Conservation (phyloP, 2,329 filamentous ascomycete species). For the Fusarium sp. region DNA sequence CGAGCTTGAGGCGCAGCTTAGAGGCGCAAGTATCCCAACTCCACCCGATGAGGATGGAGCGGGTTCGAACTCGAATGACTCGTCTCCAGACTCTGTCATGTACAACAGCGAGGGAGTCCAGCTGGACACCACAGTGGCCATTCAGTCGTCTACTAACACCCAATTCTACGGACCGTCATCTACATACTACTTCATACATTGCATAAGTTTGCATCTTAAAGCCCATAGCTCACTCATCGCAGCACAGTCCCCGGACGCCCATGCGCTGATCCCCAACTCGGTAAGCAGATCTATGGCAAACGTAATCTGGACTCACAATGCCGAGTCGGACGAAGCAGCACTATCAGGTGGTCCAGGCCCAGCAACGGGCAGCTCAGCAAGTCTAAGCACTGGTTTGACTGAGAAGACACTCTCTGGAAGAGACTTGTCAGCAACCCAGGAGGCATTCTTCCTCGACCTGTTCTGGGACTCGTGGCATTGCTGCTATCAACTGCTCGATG, state of each 20-base stretch:
- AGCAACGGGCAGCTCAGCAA: too few relatives aligned
- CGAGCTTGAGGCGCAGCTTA: background rate
- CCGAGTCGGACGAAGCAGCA: background rate
- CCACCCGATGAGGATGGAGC: rapidly evolving
- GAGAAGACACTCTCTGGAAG: background rate
- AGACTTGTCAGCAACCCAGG: background rate
- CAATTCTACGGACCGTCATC: background rate
- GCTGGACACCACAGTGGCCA: rapidly evolving
- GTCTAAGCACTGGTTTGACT: background rate
- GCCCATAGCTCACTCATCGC: rapidly evolving
- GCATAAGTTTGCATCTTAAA: background rate
- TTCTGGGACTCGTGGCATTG: conserved; percentile 8
- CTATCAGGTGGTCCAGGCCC: too few relatives aligned
- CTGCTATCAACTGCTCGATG: background rate
- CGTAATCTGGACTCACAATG: background rate
- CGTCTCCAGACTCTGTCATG: rapidly evolving
- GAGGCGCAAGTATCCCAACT: background rate
- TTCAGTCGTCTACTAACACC: background rate
- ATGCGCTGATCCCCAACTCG: background rate
- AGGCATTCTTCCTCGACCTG: background rate
- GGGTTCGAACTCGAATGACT: rapidly evolving
- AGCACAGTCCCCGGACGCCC: rapidly evolving
- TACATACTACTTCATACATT: background rate
- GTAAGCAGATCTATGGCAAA: background rate
- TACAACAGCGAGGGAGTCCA: background rate